These are phyloP conservation scores for Simmondsia chinensis DNA, from an alignment of 148 eudicot genomes.

Conservation along the genomic window DNA sequence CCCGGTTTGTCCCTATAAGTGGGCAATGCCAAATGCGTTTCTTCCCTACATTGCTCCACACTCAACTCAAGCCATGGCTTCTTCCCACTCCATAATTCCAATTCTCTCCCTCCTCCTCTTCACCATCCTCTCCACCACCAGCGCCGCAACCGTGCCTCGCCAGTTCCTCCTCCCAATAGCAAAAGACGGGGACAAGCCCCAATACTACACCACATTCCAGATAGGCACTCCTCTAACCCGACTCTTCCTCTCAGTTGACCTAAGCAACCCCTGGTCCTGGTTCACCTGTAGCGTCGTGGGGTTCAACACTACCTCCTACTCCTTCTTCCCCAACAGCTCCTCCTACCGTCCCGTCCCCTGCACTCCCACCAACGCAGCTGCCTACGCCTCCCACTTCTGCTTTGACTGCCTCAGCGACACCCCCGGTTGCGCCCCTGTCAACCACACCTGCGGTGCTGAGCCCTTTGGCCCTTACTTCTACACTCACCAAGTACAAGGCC, in stretches of 20 bases:
- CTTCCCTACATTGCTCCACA: too few relatives aligned
- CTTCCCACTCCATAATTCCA: too few relatives aligned
- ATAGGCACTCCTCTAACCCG: slow-evolving; percentile 21
- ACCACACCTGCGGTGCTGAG: slow-evolving; percentile 4
- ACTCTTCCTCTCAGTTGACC: slow-evolving; percentile 7
- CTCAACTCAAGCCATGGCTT: too few relatives aligned
- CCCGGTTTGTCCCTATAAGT: too few relatives aligned
- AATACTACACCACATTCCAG: slow-evolving; percentile 27
- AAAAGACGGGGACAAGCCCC: slow-evolving; percentile 17
- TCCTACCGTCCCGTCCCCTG: slow-evolving; percentile 10
- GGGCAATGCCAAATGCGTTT: too few relatives aligned
- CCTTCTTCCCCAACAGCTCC: slow-evolving; percentile 11
- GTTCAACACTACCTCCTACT: slow-evolving; percentile 10
- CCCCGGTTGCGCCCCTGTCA: not conserved
- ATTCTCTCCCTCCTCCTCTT: not conserved
- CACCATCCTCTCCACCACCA: not conserved
- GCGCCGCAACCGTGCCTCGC: not conserved
- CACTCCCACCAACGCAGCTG: not conserved
- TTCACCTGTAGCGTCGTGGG: slow-evolving; percentile 23
- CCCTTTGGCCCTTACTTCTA: slow-evolving; percentile 4
- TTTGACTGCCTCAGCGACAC: slow-evolving; percentile 13
- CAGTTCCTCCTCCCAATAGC: slow-evolving; percentile 9
- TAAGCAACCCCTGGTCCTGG: slow-evolving; percentile 26
- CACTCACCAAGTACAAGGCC: not conserved
- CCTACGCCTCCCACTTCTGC: slow-evolving; percentile 11